Percentiles rank a stretch among this genome's conserved stretches.
These are phyloP conservation scores for Zygosaccharomyces bisporus DNA, from an alignment of 805 yeast genomes.

Conservation along the genomic window DNA sequence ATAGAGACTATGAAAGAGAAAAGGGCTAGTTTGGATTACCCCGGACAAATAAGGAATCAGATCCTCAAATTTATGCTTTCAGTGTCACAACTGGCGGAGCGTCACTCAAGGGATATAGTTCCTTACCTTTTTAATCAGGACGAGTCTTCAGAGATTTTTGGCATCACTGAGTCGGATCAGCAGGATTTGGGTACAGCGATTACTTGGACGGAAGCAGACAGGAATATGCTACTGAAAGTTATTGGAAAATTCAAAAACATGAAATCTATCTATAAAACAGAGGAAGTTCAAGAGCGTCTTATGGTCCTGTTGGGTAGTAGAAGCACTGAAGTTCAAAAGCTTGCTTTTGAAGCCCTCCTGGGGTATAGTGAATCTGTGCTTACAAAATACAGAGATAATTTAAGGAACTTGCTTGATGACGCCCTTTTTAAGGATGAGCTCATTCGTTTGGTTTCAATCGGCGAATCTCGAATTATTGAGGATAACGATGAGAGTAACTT, in stretches of 20 bases:
- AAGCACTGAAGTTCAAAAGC: slow-evolving; percentile 58
- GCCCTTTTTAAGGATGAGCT: slow-evolving; percentile 82
- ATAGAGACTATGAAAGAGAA: slow-evolving; percentile 36
- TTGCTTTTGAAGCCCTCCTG: slow-evolving; percentile 66
- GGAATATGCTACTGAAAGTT: slow-evolving; percentile 54
- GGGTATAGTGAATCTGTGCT: slow-evolving; percentile 58
- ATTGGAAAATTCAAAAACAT: slow-evolving; percentile 64
- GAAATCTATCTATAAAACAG: slow-evolving; percentile 48
- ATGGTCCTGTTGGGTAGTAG: slow-evolving; percentile 59
- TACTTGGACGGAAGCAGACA: slow-evolving; percentile 49
- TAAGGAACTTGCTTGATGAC: slow-evolving; percentile 75
- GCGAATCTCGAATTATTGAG: slow-evolving; percentile 53
- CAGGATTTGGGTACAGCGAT: slow-evolving; percentile 16
- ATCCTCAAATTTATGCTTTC: slow-evolving; percentile 48
- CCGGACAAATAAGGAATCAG: slow-evolving; percentile 50
- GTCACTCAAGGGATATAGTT: slow-evolving; percentile 50
- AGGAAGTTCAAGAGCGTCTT: slow-evolving; percentile 50
- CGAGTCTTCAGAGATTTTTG: slow-evolving; percentile 23
- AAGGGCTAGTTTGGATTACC: slow-evolving; percentile 39
- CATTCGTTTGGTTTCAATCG: slow-evolving; percentile 50
- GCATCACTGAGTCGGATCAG: slow-evolving; percentile 16
- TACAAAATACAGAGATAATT: slow-evolving; percentile 66
- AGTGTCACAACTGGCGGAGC: slow-evolving; percentile 69
- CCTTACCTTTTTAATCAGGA: slow-evolving; percentile 49
- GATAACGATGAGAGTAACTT: slow-evolving; percentile 54